Conservation (phyloP, 2,329 filamentous ascomycete genomes). For the Nemania sp. region DNA sequence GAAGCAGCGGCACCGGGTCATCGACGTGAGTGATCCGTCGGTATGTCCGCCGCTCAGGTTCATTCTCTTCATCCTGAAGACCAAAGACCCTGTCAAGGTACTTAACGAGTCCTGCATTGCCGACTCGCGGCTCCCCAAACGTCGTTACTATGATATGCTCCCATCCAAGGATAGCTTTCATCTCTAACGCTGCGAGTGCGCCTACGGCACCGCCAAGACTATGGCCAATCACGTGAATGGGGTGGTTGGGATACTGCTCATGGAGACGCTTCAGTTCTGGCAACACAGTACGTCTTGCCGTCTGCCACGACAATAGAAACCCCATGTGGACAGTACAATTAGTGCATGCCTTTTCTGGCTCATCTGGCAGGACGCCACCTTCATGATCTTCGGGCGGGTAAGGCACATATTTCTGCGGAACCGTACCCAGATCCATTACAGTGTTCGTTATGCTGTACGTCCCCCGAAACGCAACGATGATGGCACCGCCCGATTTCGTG, state of each 20-base stretch:
- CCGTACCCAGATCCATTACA: conserved; percentile 84
- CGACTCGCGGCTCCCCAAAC: conserved; percentile 82
- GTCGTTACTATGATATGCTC: conserved; percentile 78
- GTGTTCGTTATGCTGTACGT: conserved; percentile 95
- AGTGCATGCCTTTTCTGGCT: conserved; percentile 63
- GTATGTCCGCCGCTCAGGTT: conserved; percentile 53
- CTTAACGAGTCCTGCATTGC: conserved; percentile 59
- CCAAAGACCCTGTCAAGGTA: conserved; percentile 61
- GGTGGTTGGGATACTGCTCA: conserved; percentile 68
- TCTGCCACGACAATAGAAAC: conserved; percentile 83
- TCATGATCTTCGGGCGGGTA: conserved; percentile 67
- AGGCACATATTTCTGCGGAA: conserved; percentile 88
- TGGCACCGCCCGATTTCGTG: conserved; percentile 44
- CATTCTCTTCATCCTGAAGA: conserved; percentile 42
- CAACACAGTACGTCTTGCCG: conserved; percentile 71
- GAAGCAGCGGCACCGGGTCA: conserved; percentile 88
- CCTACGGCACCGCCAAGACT: conserved; percentile 92
- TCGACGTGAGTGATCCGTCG: conserved; percentile 82
- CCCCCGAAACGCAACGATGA: conserved; percentile 88
- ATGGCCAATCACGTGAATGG: conserved; percentile 82
- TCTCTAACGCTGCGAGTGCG: conserved; percentile 81
- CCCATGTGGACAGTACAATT: conserved; percentile 94
- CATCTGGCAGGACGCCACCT: conserved; percentile 40
- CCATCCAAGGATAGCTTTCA: conserved; percentile 74
- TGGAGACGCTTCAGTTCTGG: conserved; percentile 65